Base-by-base conservation (phyloP, 2,329 filamentous ascomycete genomes). In the Dichotomopilus funicola region DNA sequence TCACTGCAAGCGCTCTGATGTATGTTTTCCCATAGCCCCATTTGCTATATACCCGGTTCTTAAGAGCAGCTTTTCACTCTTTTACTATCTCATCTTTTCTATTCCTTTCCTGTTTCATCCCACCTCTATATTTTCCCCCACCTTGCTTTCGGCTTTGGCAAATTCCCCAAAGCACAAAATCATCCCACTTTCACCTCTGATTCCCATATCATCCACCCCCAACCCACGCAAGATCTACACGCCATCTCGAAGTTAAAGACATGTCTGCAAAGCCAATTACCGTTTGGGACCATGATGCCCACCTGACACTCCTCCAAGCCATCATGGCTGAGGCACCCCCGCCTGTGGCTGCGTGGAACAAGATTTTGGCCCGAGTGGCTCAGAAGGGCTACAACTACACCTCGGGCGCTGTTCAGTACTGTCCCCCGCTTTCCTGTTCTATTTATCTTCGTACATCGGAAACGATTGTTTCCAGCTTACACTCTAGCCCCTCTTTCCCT, bases 361-460 rank as follows among this genome's bases (percentile, higher is more conserved):
- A 48, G 27, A 60, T 68, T 47, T 38, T 63, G 8, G 46, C 51
- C 0, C 49, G 58, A 4, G 62, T 69, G 3, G 11, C 36, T 3
- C 34, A 51, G 5, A 67, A 68, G 54, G 74, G 73, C 8, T 75
- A 77, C 53, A 61, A 61, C 0, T 77, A 75, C 51, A 70, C 69
- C 3, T 65, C 71, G 34, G 66, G 65, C 34, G 75, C 75, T 51
- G 69, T 76, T 38, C 67, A 71, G 73, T 77, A 74, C 51, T 12
- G 50, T 49, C 19, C 43, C 42, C 35, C 51, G 55, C 56, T 27
- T 12, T 34, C 35, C 34, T 33, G 7, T 13, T n/a, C 36, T 2
- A 8, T 46, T 38, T 42, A 12, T 44, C 19, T 50, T 19, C 41
- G 40, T 11, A 42, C 40, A 27, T 27, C 19, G 19, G 19, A 27